Base-by-base conservation (phyloP, 805 yeast genomes). In the Candida sonorensis region DNA sequence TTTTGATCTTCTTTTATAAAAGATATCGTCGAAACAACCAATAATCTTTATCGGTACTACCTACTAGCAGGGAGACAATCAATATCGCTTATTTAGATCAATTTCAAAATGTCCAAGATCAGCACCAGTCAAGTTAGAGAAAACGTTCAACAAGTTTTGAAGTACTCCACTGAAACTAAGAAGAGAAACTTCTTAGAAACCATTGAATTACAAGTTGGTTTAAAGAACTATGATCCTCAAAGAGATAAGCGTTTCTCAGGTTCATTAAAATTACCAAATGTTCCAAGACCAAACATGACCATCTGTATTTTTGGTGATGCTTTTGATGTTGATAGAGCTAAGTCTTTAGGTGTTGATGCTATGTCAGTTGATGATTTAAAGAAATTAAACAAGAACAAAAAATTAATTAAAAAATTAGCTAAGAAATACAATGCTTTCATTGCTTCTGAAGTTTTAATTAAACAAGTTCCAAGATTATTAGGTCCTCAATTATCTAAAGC, bases 161-260 rank as follows among this genome's bases (percentile, higher is more conserved):
- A 79, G 64, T 77, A 66, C 80, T 86, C 97, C 59, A 77, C 65
- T 67, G 92, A 83, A 71, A 81, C 90, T 75, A 92, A 92, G 85
- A 90, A 92, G 96, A 88, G 99, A 82, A 92, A 92, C 95, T 92
- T 92, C 77, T 83, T 90, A 73, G 99, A 92, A 82, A 90, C 99
- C 70, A 88, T 92, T 62, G 99, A 92, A 77, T 79, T 92, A 67
- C 98, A 92, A 77, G 95, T 92, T 64, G 98, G 98, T 72, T 81
- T 92, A 61, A 92, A 92, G 88, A 92, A 92, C 95, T 92, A 92
- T 75, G 99, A 92, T 70, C 97, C 99, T 66, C 98, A 92, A 79
- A 88, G 98, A 85, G 99, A 92, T 75, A 92, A 92, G 88, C 97
- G 99, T 87, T 92, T 92, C 97, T 90, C 97, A 67, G 99, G 99